Percentiles rank a stretch among this genome's conserved stretches.
Conservation (phyloP, 768 basidiomycete species). For the Termitomyces sp. region DNA sequence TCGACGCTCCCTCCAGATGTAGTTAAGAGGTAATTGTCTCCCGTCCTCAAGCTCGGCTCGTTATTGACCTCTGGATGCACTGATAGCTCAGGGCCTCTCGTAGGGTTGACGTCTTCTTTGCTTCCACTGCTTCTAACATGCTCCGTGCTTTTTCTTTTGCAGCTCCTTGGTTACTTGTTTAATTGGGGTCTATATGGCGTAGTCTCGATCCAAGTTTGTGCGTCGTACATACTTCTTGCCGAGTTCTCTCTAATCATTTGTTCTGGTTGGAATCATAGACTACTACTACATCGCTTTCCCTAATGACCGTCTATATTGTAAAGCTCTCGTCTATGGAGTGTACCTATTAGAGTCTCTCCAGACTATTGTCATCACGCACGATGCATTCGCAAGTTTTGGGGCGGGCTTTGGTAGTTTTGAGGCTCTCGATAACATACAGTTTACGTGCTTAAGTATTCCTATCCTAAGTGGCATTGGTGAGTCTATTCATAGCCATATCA, state of each 20-base stretch:
- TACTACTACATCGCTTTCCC: slow-evolving; percentile 30
- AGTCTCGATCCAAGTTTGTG: slow-evolving; percentile 27
- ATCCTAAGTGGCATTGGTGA: slow-evolving; percentile 26
- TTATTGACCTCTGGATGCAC: not conserved
- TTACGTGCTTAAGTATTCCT: slow-evolving; percentile 24
- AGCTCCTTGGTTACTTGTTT: slow-evolving; percentile 27
- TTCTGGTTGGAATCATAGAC: slow-evolving; percentile 12
- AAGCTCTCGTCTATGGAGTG: slow-evolving; percentile 23
- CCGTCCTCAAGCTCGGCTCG: not conserved
- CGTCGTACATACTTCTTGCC: not conserved
- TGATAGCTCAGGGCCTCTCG: slow-evolving; percentile 19
- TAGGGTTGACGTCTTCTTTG: not conserved
- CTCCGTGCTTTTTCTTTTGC: not conserved
- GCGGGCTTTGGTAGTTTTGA: slow-evolving; percentile 22
- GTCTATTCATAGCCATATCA: not conserved
- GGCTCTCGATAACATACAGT: slow-evolving; percentile 19
- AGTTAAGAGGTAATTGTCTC: slow-evolving; percentile 9
- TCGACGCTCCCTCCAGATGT: slow-evolving; percentile 11
- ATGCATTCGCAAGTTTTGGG: slow-evolving; percentile 25
- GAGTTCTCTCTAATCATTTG: not conserved
- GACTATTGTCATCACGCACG: slow-evolving; percentile 21
- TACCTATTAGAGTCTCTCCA: slow-evolving; percentile 26
- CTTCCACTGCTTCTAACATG: not conserved
- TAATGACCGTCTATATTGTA: slow-evolving; percentile 19
- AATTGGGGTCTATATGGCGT: slow-evolving; percentile 27